Evolutionary conservation across 495 filamentous ascomycete species (phyloP).

Genomic region (Neurospora pannonica): DNA sequence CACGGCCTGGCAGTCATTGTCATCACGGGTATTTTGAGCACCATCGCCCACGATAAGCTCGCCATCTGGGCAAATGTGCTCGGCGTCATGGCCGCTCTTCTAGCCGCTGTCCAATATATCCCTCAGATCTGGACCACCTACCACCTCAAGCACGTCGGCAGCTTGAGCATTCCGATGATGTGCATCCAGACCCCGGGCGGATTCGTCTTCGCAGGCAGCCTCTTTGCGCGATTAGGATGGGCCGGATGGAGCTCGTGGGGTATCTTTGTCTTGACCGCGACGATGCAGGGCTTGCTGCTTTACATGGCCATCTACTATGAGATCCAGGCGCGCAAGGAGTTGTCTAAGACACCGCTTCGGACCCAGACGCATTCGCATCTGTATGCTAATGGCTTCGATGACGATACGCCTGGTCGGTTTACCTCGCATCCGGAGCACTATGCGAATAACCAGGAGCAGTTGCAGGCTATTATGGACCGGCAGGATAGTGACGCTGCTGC

Average conservation of each 20-base stretch:
- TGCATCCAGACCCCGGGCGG: constrained; percentile 91
- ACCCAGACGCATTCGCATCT: constrained; percentile 11
- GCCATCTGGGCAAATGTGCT: constrained; percentile 73
- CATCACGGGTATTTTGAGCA: constrained; percentile 51
- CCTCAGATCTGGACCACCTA: constrained; percentile 93
- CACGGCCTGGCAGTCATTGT: constrained; percentile 63
- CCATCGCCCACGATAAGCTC: constrained; percentile 48
- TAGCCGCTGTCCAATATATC: constrained; percentile 83
- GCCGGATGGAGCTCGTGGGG: constrained; percentile 95
- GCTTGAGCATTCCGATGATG: constrained; percentile 96
- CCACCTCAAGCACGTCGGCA: constrained; percentile 70
- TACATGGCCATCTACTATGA: constrained; percentile 75
- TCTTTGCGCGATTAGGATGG: constrained; percentile 68
- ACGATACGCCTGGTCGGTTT: constrained; percentile 26
- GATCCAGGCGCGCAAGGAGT: constrained; percentile 15
- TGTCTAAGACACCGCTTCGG: constrained; percentile 6
- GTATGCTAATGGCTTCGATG: constrained; percentile 23
- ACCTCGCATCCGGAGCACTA: constrained; percentile 31
- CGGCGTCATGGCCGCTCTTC: constrained; percentile 64
- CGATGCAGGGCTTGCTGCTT: constrained; percentile 75
- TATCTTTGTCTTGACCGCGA: constrained; percentile 74
- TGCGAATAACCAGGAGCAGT: constrained; percentile 30
- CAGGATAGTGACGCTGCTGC: constrained; percentile 31
- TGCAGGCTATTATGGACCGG: constrained; percentile 29
- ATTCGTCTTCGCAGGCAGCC: constrained; percentile 77